Conservation (phyloP, 495 filamentous ascomycete genomes). For the Talaromyces nanjingensis region DNA sequence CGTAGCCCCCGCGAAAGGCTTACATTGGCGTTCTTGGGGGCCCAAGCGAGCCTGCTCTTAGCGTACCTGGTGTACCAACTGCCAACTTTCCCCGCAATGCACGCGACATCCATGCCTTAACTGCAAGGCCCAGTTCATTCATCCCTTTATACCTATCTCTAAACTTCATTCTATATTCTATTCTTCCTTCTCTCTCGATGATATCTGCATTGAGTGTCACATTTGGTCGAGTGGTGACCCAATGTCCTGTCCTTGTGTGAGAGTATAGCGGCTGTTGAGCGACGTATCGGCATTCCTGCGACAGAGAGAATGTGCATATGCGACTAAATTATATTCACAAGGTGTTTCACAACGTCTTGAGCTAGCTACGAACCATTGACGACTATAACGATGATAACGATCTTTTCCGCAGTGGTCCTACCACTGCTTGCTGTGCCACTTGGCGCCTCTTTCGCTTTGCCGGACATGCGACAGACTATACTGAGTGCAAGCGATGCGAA, state of each 20-base stretch:
- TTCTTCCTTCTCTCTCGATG: not conserved
- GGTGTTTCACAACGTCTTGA: not conserved
- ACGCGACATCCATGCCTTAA: not conserved
- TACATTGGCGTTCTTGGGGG: not conserved
- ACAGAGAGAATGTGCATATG: not conserved
- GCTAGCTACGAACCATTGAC: not conserved
- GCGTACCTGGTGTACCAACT: not conserved
- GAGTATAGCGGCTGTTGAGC: not conserved
- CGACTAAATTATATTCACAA: not conserved
- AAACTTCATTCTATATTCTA: not conserved
- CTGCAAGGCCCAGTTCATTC: not conserved
- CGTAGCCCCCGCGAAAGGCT: not conserved
- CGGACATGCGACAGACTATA: not conserved
- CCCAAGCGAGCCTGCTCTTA: not conserved
- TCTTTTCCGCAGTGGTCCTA: not conserved
- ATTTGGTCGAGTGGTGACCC: not conserved
- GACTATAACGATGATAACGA: not conserved
- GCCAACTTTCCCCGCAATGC: not conserved
- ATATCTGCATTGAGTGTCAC: not conserved
- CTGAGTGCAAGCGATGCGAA: conserved; percentile 1
- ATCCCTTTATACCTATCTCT: not conserved
- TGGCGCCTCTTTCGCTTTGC: not conserved
- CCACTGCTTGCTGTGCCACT: not conserved
- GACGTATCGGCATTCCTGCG: not conserved
- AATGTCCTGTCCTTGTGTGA: not conserved